A percentile compares a stretch with the other conserved stretches of the same genome.
Evolutionary conservation across 2,329 filamentous ascomycete species (phyloP).

Genomic region (Macroventuria anomochaeta): DNA sequence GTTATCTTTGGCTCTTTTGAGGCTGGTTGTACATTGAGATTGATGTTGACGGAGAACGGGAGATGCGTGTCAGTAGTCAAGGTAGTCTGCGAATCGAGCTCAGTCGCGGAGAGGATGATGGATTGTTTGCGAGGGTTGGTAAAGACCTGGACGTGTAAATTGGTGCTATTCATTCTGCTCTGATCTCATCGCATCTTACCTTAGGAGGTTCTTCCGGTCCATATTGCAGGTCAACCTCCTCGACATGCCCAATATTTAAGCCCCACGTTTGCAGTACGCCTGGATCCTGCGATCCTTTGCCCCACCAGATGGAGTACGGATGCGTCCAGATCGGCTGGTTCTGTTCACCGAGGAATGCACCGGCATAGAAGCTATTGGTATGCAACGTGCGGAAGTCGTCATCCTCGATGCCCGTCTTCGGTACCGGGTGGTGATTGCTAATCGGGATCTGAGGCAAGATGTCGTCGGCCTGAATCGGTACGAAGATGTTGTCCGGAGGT

Average conservation of each 20-base stretch:
- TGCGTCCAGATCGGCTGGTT: slow-evolving; percentile 73
- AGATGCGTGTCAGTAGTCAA: slow-evolving; percentile 61
- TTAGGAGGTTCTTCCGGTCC: slow-evolving; percentile 56
- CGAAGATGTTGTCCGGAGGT: slow-evolving; percentile 49
- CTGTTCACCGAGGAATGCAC: slow-evolving; percentile 79
- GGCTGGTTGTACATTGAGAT: slow-evolving; percentile 63
- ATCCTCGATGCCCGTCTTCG: slow-evolving; percentile 48
- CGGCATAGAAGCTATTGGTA: slow-evolving; percentile 76
- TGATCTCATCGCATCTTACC: slow-evolving; percentile 11
- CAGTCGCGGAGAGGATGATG: slow-evolving; percentile 77
- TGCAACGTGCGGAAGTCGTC: slow-evolving; percentile 57
- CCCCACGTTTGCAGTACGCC: slow-evolving; percentile 68
- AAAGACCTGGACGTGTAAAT: slow-evolving; percentile 61
- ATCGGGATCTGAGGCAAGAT: slow-evolving; percentile 52
- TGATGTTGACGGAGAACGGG: slow-evolving; percentile 69
- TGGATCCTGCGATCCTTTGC: slow-evolving; percentile 57
- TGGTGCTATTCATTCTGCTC: not conserved
- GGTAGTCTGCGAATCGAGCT: slow-evolving; percentile 68
- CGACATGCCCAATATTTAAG: slow-evolving; percentile 77
- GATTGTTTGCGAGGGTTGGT: slow-evolving; percentile 85
- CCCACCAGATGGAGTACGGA: slow-evolving; percentile 60
- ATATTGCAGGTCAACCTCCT: slow-evolving; percentile 70
- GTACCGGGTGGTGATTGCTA: slow-evolving; percentile 50
- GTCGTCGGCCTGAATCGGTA: slow-evolving; percentile 49
- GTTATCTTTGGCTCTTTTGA: slow-evolving; percentile 67